Evolutionary conservation across 805 yeast species (phyloP), one percentile per base, ranked within the genome.

Genomic region (Candida ortonii): DNA sequence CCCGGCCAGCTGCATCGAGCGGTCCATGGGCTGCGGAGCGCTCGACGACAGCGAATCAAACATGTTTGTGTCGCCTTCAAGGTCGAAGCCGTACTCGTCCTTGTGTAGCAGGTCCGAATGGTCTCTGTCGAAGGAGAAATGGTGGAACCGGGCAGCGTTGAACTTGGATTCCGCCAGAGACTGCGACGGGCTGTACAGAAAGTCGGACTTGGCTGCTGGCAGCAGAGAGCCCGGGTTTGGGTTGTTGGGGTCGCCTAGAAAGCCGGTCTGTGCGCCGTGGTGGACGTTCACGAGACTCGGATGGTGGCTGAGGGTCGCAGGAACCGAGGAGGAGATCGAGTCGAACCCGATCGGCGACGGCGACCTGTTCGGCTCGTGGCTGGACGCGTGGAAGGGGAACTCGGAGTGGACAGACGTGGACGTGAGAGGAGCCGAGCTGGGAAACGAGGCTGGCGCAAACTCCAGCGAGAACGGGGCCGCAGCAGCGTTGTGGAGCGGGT

Each of bases 21-120:
- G 26, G 3, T 30, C 39, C 16, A 19, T 16, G 12, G 19, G 14
- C 12, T 16, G 27, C 9, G 12, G 29, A 7, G 29, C 14, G 9
- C 23, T 20, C 5, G 39, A 17, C 15, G 46, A 28, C 25, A 49
- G 23, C 7, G 36, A 28, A 14, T 53, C 58, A 30, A 53, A 44
- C 55, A 54, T 50, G 28, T 50, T 47, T 32, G 53, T 21, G 44
- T 55, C 61, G 2, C 59, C 58, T 17, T 55, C 59, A 11, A 49
- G 17, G 37, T 55, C 61, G 28, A 52, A 47, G 25, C 45, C 47
- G 33, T 38, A 40, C 15, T 50, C 43, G 12, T 43, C 44, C 22
- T 35, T 36, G 14, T 36, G 28, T 22, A 43, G 34, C 6, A 28
- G 33, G 9, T 33, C 30, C 6, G 30, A 35, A 11, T 43, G 38